phyloP scores from a whole-genome alignment of 176 grass and related monocot species.

The Zizania latifolia region DNA sequence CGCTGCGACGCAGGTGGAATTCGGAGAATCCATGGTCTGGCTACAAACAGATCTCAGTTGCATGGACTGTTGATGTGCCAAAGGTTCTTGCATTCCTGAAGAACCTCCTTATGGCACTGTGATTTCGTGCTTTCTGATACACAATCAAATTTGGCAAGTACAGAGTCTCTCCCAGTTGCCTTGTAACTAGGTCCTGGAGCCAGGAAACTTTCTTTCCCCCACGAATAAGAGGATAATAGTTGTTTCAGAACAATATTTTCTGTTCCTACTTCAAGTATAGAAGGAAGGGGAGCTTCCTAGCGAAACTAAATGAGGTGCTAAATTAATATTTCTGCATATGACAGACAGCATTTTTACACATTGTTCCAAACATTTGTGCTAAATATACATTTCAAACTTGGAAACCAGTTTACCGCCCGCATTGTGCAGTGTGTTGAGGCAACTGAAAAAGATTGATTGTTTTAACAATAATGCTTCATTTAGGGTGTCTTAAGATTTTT shows the following conservation, averaged over 20 bases:
- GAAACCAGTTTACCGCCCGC: too few relatives aligned
- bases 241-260: background rate
- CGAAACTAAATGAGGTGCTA: background rate
- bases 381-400: constrained; percentile 21
- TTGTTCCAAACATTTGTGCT: constrained; percentile 28
- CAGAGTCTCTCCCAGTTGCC: background rate
- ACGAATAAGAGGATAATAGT: constrained; percentile 3
- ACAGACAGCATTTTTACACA: constrained; percentile 26
- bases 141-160: background rate
- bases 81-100: constrained; percentile 65
- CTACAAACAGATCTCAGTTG: constrained; percentile 71
- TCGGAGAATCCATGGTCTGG: constrained; percentile 75
- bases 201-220: background rate
- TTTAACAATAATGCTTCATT: too few relatives aligned
- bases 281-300: constrained; percentile 12
- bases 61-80: constrained; percentile 76
- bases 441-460: too few relatives aligned
- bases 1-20: constrained; percentile 62
- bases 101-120: constrained; percentile 58
- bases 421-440: too few relatives aligned
- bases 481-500: too few relatives aligned
- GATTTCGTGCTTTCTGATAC: constrained; percentile 4
- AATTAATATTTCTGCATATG: constrained; percentile 48
- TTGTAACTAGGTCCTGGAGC: constrained; percentile 9
- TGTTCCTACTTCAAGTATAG: background rate